Evolutionary conservation across 2,329 filamentous ascomycete genomes (phyloP).

Genomic region (Epichloe glyceriae): DNA sequence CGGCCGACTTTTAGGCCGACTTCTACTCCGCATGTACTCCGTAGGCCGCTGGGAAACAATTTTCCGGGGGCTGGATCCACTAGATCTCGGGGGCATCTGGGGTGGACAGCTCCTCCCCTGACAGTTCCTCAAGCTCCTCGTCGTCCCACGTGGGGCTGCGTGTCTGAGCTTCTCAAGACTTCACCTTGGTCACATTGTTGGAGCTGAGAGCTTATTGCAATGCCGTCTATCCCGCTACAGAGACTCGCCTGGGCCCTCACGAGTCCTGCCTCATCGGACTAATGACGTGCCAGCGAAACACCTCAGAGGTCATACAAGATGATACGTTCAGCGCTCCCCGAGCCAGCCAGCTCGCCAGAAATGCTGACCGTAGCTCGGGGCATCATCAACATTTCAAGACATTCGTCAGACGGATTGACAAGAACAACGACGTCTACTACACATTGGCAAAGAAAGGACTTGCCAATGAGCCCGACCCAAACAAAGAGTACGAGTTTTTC

Average conservation of each 20-base stretch:
- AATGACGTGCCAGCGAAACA: background rate
- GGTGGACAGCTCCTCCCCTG: background rate
- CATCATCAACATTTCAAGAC: constrained; percentile 10
- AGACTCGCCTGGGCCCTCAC: background rate
- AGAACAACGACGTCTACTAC: constrained; percentile 16
- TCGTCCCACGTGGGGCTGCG: background rate
- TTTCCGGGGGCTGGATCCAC: constrained; percentile 1
- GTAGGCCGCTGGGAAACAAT: background rate
- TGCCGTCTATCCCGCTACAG: background rate
- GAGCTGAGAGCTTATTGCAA: background rate
- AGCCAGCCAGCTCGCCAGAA: constrained; percentile 5
- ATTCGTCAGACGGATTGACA: constrained; percentile 13
- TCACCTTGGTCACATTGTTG: background rate
- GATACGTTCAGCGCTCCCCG: constrained; percentile 9
- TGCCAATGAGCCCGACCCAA: constrained; percentile 4
- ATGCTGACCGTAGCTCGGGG: background rate
- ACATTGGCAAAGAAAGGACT: constrained; percentile 11
- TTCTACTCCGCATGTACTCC: no score
- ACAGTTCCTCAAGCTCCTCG: no score
- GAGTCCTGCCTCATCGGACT: background rate
- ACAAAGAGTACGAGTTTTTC: constrained; percentile 19
- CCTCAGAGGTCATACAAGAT: constrained; percentile 1
- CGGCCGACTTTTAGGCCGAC: no score
- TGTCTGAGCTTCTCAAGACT: background rate
- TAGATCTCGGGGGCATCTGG: constrained; percentile 1